Percentiles rank a stretch among this genome's conserved stretches.
These are phyloP conservation scores for Stenocarpella maydis DNA, from an alignment of 2,329 filamentous ascomycete species.

Conservation along the genomic window DNA sequence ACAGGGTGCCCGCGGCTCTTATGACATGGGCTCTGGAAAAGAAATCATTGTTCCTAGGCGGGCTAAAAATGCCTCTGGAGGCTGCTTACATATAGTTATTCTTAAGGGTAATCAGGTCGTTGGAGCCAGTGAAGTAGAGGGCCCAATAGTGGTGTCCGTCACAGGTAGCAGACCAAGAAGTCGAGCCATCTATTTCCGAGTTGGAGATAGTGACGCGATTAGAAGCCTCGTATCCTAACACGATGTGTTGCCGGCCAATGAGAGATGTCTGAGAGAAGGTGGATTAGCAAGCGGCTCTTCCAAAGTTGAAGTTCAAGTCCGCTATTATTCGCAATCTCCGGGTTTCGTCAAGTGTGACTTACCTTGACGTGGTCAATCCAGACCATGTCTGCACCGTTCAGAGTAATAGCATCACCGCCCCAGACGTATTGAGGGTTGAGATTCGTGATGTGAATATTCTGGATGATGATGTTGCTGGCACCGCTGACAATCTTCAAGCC, in stretches of 20 bases:
- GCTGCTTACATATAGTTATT: constrained; percentile 60
- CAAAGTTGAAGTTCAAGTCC: too few species aligned
- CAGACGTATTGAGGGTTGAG: constrained; percentile 67
- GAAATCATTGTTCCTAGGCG: too few species aligned
- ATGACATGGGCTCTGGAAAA: too few species aligned
- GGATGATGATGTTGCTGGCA: constrained; percentile 67
- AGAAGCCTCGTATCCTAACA: constrained; percentile 31
- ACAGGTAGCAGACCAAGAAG: constrained; percentile 63
- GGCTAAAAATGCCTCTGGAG: too few species aligned
- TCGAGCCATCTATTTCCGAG: constrained; percentile 63
- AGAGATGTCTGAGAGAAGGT: constrained; percentile 1
- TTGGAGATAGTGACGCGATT: constrained; percentile 68
- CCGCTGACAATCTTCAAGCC: constrained; percentile 58
- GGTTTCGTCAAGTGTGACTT: not conserved
- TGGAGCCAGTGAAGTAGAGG: constrained; percentile 64
- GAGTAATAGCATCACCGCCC: constrained; percentile 66
- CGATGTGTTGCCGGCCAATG: constrained; percentile 9
- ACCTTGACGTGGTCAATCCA: constrained; percentile 61
- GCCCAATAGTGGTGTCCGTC: constrained; percentile 68
- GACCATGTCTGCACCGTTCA: constrained; percentile 53
- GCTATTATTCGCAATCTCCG: not conserved
- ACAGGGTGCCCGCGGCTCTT: too few species aligned
- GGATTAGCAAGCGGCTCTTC: not conserved
- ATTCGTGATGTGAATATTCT: constrained; percentile 64
- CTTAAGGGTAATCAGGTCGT: constrained; percentile 65